Conservation (phyloP, 441 rosid species). For the Isatis lusitanica region DNA sequence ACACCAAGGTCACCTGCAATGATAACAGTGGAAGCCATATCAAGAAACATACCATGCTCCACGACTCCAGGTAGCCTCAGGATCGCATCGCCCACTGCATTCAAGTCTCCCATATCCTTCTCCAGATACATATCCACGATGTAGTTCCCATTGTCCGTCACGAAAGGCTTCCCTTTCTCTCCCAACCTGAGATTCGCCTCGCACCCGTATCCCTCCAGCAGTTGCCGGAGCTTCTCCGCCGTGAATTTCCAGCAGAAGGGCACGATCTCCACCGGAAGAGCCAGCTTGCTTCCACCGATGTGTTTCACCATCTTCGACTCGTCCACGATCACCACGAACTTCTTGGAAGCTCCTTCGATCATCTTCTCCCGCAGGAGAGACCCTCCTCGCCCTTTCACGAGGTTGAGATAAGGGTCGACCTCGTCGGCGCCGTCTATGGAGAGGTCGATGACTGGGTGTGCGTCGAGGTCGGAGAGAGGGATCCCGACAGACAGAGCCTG, state of each 20-base stretch:
- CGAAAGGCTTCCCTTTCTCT: constrained; percentile 52
- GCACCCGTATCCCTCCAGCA: constrained; percentile 66
- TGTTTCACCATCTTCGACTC: constrained; percentile 63
- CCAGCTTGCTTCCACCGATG: constrained; percentile 72
- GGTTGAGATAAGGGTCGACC: constrained; percentile 72
- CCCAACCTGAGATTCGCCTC: constrained; percentile 55
- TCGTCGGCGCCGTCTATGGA: constrained; percentile 98
- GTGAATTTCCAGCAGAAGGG: constrained; percentile 84
- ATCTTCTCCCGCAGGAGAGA: constrained; percentile 88
- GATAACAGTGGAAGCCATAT: constrained; percentile 87
- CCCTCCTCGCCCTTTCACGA: constrained; percentile 94
- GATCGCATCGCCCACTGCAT: constrained; percentile 67
- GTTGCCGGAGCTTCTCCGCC: constrained; percentile 44
- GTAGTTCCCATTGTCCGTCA: constrained; percentile 84
- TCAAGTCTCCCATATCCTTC: constrained; percentile 80
- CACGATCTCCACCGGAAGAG: constrained; percentile 83
- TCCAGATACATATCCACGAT: constrained; percentile 70
- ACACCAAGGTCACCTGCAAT: constrained; percentile 87
- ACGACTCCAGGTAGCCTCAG: constrained; percentile 81
- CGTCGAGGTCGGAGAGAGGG: constrained; percentile 79
- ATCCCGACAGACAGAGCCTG: constrained; percentile 82
- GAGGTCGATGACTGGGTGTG: constrained; percentile 67
- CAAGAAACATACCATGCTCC: constrained; percentile 94
- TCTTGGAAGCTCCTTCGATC: constrained; percentile 81
- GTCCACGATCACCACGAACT: constrained; percentile 77